Conservation (phyloP, 2,329 filamentous ascomycete genomes). For the Trichoderma gracile region DNA sequence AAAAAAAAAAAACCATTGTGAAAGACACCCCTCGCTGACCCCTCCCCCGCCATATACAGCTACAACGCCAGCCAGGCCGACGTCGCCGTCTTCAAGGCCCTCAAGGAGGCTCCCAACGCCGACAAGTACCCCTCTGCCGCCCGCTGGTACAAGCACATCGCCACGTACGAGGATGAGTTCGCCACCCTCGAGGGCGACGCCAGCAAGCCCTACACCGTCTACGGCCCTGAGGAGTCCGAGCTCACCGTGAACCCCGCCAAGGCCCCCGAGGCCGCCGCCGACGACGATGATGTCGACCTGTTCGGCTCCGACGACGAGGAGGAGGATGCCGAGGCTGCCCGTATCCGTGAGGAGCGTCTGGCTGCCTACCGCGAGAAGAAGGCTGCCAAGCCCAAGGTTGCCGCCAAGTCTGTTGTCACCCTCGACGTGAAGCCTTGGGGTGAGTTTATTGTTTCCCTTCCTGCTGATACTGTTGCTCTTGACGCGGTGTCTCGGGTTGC, state of each 20-base stretch:
- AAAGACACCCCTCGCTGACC: slow-evolving; percentile 14
- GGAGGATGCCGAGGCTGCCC: slow-evolving; percentile 84
- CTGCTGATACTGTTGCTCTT: not conserved
- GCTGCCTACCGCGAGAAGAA: slow-evolving; percentile 97
- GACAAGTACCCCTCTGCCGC: slow-evolving; percentile 90
- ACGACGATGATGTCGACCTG: slow-evolving; percentile 87
- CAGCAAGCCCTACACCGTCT: slow-evolving; percentile 82
- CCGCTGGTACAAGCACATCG: slow-evolving; percentile 99
- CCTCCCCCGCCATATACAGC: slow-evolving; percentile 37
- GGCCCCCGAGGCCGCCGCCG: slow-evolving; percentile 68
- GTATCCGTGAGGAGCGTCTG: slow-evolving; percentile 83
- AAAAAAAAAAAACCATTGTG: slow-evolving; percentile 8
- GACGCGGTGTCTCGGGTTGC: not conserved
- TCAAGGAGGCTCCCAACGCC: slow-evolving; percentile 72
- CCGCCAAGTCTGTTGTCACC: slow-evolving; percentile 94
- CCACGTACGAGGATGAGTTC: slow-evolving; percentile 91
- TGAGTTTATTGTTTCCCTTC: slow-evolving; percentile 52
- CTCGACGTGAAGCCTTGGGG: slow-evolving; percentile 99
- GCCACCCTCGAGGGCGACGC: slow-evolving; percentile 86
- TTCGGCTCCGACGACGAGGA: slow-evolving; percentile 94
- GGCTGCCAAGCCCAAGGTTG: slow-evolving; percentile 85
- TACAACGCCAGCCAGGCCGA: slow-evolving; percentile 85
- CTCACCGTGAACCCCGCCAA: slow-evolving; percentile 83
- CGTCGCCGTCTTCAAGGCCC: slow-evolving; percentile 90
- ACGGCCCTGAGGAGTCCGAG: slow-evolving; percentile 81